Evolutionary conservation across 345 rosid genomes (phyloP).

Genomic region (Eucalyptus marginata): DNA sequence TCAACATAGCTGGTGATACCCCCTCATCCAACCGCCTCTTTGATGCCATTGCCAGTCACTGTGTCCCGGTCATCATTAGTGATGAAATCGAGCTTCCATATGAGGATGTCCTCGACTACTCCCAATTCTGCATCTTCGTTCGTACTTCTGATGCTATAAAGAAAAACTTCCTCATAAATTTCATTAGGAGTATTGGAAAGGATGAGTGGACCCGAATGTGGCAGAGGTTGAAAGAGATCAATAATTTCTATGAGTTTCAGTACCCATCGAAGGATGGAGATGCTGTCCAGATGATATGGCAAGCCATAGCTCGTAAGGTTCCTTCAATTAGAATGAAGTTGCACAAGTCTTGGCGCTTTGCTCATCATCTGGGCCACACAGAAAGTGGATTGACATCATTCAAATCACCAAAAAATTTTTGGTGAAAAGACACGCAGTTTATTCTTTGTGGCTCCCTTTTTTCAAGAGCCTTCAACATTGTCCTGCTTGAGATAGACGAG

Average conservation of each 20-base stretch:
- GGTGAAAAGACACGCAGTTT: constrained; percentile 18
- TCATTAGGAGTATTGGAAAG: constrained; percentile 48
- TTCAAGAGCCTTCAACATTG: neutral
- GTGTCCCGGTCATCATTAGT: constrained; percentile 85
- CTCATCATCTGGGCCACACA: neutral
- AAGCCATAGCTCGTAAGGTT: constrained; percentile 69
- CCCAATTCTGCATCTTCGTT: constrained; percentile 75
- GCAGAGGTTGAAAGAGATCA: constrained; percentile 48
- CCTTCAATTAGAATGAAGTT: constrained; percentile 49
- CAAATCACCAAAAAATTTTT: constrained; percentile 30
- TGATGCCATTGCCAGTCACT: constrained; percentile 92
- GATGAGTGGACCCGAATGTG: constrained; percentile 79
- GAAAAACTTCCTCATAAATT: constrained; percentile 49
- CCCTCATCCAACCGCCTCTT: constrained; percentile 97
- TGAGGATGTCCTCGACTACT: constrained; percentile 85
- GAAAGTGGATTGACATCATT: constrained; percentile 12
- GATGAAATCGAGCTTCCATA: constrained; percentile 92
- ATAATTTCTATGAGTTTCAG: constrained; percentile 40
- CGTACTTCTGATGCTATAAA: constrained; percentile 72
- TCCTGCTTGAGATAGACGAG: neutral
- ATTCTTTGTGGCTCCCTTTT: neutral
- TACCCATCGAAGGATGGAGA: constrained; percentile 54
- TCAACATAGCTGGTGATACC: constrained; percentile 94
- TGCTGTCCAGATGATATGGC: constrained; percentile 95
- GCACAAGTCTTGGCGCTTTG: constrained; percentile 48